phyloP scores from a whole-genome alignment of 2,329 filamentous ascomycete species.

The Xylogone sp. region DNA sequence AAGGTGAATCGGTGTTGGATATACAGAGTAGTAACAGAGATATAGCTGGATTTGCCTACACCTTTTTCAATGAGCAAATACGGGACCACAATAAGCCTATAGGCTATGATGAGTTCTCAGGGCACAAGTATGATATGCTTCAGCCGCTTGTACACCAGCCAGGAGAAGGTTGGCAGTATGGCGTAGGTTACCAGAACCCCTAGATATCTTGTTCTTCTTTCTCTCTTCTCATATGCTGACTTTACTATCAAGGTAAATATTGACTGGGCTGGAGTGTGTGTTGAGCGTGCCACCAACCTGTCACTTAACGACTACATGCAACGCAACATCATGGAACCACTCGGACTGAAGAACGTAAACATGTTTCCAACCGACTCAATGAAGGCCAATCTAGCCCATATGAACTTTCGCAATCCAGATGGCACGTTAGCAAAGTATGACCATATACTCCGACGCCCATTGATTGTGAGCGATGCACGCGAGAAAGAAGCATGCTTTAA shows the following conservation, averaged over 20 bases:
- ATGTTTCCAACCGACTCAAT: slow-evolving; percentile 36
- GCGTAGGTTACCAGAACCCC: too few relatives aligned
- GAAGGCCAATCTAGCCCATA: slow-evolving; percentile 48
- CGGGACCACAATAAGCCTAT: slow-evolving; percentile 46
- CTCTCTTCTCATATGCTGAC: too few relatives aligned
- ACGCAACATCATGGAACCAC: slow-evolving; percentile 7
- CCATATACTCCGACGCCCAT: not conserved
- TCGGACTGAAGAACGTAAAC: slow-evolving; percentile 3
- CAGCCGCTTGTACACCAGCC: slow-evolving; percentile 55
- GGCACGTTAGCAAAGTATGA: slow-evolving; percentile 23
- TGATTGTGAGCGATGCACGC: not conserved
- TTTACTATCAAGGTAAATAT: slow-evolving; percentile 20
- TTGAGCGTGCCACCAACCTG: slow-evolving; percentile 4
- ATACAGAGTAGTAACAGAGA: not conserved
- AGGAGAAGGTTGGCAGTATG: slow-evolving; percentile 46
- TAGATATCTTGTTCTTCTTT: too few relatives aligned
- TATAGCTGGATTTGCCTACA: slow-evolving; percentile 51
- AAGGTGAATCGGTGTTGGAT: not conserved
- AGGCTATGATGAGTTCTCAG: slow-evolving; percentile 21
- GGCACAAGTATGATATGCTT: slow-evolving; percentile 14
- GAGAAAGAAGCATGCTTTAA: slow-evolving; percentile 36
- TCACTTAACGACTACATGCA: slow-evolving; percentile 7
- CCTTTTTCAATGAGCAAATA: slow-evolving; percentile 46
- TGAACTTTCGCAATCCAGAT: slow-evolving; percentile 45
- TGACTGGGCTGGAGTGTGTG: slow-evolving; percentile 40